These are phyloP conservation scores for Asterophora parasitica DNA, from an alignment of 768 basidiomycete species.

Conservation along the genomic window DNA sequence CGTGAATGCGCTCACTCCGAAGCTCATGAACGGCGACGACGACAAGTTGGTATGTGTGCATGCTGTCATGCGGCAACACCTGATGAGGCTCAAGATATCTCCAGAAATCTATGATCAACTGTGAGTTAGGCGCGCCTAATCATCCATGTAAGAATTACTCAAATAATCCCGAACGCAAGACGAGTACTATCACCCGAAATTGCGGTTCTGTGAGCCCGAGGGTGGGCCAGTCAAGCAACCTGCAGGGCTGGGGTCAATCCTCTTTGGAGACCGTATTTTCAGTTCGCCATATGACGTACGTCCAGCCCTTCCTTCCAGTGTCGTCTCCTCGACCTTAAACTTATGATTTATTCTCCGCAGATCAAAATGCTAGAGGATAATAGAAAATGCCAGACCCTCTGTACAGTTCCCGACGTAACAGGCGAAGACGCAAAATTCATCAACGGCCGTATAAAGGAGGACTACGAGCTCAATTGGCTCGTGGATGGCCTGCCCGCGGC, in stretches of 20 bases:
- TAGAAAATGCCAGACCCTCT: constrained; percentile 72
- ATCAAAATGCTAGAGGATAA: constrained; percentile 79
- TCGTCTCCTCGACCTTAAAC: background rate
- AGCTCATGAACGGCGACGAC: constrained; percentile 61
- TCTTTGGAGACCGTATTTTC: constrained; percentile 96
- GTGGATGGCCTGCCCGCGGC: constrained; percentile 92
- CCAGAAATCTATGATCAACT: constrained; percentile 89
- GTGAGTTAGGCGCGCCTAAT: constrained; percentile 36
- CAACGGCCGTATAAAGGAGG: constrained; percentile 86
- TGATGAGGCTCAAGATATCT: background rate
- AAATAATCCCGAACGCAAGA: constrained; percentile 39
- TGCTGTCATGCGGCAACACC: background rate
- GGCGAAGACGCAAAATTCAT: constrained; percentile 81
- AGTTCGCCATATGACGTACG: constrained; percentile 83
- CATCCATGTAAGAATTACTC: background rate
- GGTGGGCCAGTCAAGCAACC: constrained; percentile 71
- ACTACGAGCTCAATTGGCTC: constrained; percentile 93
- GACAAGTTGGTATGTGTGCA: constrained; percentile 64
- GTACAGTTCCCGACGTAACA: constrained; percentile 50
- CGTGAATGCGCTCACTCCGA: constrained; percentile 89
- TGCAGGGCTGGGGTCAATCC: constrained; percentile 85
- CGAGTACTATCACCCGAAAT: constrained; percentile 87
- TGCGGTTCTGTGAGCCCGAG: constrained; percentile 82
- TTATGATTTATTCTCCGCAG: constrained; percentile 29
- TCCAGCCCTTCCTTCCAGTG: constrained; percentile 5